A percentile compares a stretch with the other conserved stretches of the same genome.
Evolutionary conservation across 1,139 yeast species (phyloP).

Genomic region (Zygoascus hellenicus): DNA sequence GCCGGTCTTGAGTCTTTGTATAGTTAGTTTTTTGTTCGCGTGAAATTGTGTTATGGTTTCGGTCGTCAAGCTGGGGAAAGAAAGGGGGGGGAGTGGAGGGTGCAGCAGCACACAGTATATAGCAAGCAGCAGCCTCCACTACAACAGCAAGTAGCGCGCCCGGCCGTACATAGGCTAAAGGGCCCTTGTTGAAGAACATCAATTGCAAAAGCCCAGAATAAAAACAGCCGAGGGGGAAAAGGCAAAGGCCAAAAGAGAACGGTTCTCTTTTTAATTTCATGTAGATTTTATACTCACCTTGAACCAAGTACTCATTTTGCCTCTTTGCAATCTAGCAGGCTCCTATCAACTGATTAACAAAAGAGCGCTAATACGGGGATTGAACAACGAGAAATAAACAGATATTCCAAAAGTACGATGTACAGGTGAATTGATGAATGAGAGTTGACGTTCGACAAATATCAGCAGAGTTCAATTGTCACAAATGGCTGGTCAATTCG

Average conservation of each 20-base stretch:
- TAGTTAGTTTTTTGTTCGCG: background rate
- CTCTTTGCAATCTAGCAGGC: background rate
- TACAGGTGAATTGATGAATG: background rate
- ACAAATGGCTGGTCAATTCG: too few relatives aligned
- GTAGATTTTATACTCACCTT: background rate
- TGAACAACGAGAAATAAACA: background rate
- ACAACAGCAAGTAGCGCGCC: background rate
- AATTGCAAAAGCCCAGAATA: too few relatives aligned
- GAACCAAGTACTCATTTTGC: constrained; percentile 5
- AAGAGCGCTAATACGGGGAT: background rate
- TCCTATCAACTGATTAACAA: background rate
- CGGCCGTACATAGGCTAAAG: background rate
- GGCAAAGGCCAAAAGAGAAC: background rate
- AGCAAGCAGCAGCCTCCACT: too few relatives aligned
- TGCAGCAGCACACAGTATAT: too few relatives aligned
- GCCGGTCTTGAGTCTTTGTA: background rate
- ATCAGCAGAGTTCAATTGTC: too few relatives aligned
- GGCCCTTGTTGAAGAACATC: too few relatives aligned
- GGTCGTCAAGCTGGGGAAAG: too few relatives aligned
- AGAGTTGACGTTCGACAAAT: too few relatives aligned
- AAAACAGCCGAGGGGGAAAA: background rate
- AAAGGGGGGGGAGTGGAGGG: too few relatives aligned
- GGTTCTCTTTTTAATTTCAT: background rate
- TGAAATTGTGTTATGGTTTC: too few relatives aligned
- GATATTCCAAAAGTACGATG: background rate